Percentiles rank a stretch among this genome's conserved stretches.
These are phyloP conservation scores for Hygrophoropsis aurantiaca DNA, from an alignment of 768 basidiomycete genomes.

Conservation along the genomic window DNA sequence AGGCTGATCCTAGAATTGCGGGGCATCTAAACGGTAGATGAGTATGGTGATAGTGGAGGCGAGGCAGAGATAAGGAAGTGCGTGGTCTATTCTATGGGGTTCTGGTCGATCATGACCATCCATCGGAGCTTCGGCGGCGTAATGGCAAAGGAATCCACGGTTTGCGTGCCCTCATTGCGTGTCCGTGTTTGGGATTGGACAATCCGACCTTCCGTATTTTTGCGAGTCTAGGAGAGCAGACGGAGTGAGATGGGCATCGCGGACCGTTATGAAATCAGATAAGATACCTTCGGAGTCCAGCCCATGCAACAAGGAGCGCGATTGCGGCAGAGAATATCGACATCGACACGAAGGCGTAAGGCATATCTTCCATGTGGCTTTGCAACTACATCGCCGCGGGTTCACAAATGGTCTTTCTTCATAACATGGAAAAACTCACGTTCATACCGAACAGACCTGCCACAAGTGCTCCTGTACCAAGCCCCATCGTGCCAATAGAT, in stretches of 20 bases:
- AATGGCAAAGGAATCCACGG: constrained; percentile 41
- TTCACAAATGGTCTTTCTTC: constrained; percentile 6
- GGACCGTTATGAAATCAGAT: constrained; percentile 11
- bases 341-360: constrained; percentile 73
- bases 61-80: constrained; percentile 10
- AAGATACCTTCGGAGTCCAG: constrained; percentile 62
- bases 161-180: constrained; percentile 15
- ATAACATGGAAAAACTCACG: constrained; percentile 45
- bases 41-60: not conserved
- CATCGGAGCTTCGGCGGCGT: constrained; percentile 37
- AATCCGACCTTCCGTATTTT: constrained; percentile 47
- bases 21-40: not conserved
- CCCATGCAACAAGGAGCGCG: constrained; percentile 60
- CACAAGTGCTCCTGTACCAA: constrained; percentile 86
- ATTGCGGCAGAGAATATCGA: constrained; percentile 57
- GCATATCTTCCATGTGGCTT: constrained; percentile 69
- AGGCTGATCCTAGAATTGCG: constrained; percentile 14
- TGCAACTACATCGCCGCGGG: constrained; percentile 49
- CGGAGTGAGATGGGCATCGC: constrained; percentile 6
- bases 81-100: constrained; percentile 4
- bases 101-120: constrained; percentile 36
- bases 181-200: constrained; percentile 23
- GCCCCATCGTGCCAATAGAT: constrained; percentile 92
- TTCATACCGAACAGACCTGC: constrained; percentile 98
- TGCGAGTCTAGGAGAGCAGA: constrained; percentile 32